Percentiles rank a stretch among this genome's conserved stretches.
These are phyloP conservation scores for Madurella fahalii DNA, from an alignment of 2,329 filamentous ascomycete species.

Conservation along the genomic window DNA sequence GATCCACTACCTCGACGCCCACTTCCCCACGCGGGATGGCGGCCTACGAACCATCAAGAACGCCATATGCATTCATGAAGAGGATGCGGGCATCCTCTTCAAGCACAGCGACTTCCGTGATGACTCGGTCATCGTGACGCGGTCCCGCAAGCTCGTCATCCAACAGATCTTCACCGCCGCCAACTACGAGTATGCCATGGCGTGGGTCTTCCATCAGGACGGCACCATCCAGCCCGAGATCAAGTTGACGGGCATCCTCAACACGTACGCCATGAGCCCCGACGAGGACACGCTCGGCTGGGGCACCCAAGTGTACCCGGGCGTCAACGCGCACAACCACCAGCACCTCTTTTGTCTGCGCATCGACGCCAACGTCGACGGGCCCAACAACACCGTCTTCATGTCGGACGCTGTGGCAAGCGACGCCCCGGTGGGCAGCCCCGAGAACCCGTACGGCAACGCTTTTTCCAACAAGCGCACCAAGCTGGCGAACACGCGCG, in stretches of 20 bases:
- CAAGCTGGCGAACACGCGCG: constrained; percentile 65
- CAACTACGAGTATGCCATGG: constrained; percentile 81
- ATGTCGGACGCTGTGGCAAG: constrained; percentile 71
- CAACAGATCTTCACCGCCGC: constrained; percentile 93
- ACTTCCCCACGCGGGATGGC: constrained; percentile 75
- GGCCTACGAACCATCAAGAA: constrained; percentile 82
- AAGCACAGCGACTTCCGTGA: constrained; percentile 95
- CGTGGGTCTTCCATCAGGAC: constrained; percentile 91
- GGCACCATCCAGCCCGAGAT: constrained; percentile 90
- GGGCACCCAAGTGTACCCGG: constrained; percentile 75
- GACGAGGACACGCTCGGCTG: constrained; percentile 80
- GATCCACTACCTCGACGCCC: constrained; percentile 87
- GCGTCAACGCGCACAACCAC: constrained; percentile 93
- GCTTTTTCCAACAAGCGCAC: constrained; percentile 85
- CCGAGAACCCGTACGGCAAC: constrained; percentile 84
- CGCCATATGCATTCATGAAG: constrained; percentile 91
- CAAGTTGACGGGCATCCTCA: constrained; percentile 86
- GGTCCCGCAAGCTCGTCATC: constrained; percentile 78
- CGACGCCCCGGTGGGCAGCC: constrained; percentile 70
- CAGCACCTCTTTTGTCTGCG: constrained; percentile 93
- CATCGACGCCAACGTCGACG: constrained; percentile 82
- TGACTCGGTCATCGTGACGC: constrained; percentile 79
- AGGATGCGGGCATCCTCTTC: constrained; percentile 87
- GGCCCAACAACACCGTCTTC: constrained; percentile 78
- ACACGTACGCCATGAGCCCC: constrained; percentile 79